Conservation (phyloP, 2,329 filamentous ascomycete species). For the Hypoxylon sp. region DNA sequence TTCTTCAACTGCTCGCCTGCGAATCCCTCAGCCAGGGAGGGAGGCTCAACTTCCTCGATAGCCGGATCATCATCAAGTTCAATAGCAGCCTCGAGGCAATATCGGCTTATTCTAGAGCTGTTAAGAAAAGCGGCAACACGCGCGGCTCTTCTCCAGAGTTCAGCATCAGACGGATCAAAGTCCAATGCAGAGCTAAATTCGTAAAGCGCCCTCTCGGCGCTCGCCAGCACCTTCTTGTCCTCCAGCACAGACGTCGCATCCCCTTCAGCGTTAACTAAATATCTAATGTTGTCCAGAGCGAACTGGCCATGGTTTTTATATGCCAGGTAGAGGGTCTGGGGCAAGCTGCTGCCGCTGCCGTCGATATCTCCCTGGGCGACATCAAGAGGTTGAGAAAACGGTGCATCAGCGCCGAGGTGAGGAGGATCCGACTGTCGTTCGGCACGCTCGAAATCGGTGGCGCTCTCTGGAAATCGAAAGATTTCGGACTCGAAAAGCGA, state of each 20-base stretch:
- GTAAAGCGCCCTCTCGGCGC: conserved; percentile 65
- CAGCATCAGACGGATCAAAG: conserved; percentile 76
- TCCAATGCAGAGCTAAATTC: conserved; percentile 73
- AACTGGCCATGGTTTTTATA: conserved; percentile 98
- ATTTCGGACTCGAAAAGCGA: conserved; percentile 92
- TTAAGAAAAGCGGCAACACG: conserved; percentile 72
- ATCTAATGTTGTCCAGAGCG: conserved; percentile 79
- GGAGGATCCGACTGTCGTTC: conserved; percentile 68
- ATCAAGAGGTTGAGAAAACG: conserved; percentile 67
- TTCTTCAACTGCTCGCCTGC: conserved; percentile 74
- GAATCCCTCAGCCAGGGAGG: conserved; percentile 73
- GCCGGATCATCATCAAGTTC: conserved; percentile 78
- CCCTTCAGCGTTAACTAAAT: conserved; percentile 59
- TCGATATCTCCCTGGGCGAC: conserved; percentile 75
- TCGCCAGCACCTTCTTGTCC: conserved; percentile 56
- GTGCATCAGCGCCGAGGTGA: conserved; percentile 63
- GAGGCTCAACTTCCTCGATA: conserved; percentile 73
- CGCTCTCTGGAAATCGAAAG: conserved; percentile 90
- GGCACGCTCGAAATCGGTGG: conserved; percentile 85
- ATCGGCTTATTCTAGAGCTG: conserved; percentile 71
- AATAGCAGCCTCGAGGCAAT: conserved; percentile 76
- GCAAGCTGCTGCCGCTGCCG: conserved; percentile 82
- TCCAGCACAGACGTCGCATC: conserved; percentile 55
- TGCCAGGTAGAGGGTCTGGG: conserved; percentile 91
- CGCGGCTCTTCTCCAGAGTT: conserved; percentile 74